Evolutionary conservation across 345 rosid species (phyloP).

Genomic region (Fremontodendron californicum): DNA sequence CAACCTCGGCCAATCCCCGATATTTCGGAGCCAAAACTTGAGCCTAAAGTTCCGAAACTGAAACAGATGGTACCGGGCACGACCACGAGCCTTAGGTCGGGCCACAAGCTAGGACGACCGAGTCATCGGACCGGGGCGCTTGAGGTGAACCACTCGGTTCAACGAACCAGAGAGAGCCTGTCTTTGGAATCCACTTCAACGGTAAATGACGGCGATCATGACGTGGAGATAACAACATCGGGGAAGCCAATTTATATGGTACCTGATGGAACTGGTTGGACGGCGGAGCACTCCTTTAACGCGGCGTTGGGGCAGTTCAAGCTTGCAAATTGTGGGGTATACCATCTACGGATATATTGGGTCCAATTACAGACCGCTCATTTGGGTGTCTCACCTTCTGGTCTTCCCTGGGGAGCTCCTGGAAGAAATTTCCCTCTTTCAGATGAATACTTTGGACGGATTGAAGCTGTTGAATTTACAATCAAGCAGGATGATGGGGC

Average conservation of each 20-base stretch:
- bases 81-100: constrained; percentile 71
- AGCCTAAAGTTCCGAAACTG: constrained; percentile 37
- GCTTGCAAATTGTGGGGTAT: constrained; percentile 71
- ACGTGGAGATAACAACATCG: constrained; percentile 20
- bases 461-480: constrained; percentile 84
- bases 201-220: constrained; percentile 25
- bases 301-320: constrained; percentile 89
- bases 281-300: constrained; percentile 78
- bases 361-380: constrained; percentile 87
- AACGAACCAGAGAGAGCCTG: constrained; percentile 22
- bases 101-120: constrained; percentile 57
- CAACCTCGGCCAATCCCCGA: constrained; percentile 27
- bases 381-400: constrained; percentile 76
- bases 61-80: constrained; percentile 87
- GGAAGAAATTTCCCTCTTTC: constrained; percentile 46
- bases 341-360: constrained; percentile 68
- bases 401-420: constrained; percentile 73
- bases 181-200: constrained; percentile 1
- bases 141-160: constrained; percentile 16
- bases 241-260: constrained; percentile 79
- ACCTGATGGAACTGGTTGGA: constrained; percentile 98
- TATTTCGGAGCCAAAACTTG: constrained; percentile 29
- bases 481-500: constrained; percentile 91
- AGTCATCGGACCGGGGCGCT: constrained; percentile 17
- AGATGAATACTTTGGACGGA: constrained; percentile 64